phyloP scores from a whole-genome alignment of 2,329 filamentous ascomycete species.

The Didymella keratinophila region DNA sequence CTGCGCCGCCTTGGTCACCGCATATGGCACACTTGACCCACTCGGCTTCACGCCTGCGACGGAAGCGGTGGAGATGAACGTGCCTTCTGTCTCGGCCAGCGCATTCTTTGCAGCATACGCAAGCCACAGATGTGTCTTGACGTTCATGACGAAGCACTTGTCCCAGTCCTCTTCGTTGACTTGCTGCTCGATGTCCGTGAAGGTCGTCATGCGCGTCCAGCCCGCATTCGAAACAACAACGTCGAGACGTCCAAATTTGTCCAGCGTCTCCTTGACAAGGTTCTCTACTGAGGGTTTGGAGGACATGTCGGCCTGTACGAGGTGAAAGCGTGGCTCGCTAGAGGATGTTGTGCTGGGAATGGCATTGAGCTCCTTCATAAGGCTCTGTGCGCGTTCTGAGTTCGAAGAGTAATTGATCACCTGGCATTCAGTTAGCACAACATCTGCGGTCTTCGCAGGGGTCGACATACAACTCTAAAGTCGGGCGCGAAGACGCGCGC shows the following conservation, averaged over 20 bases:
- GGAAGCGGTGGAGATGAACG: constrained; percentile 70
- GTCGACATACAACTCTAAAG: constrained; percentile 53
- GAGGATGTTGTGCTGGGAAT: constrained; percentile 45
- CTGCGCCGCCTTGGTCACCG: constrained; percentile 79
- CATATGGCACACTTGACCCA: constrained; percentile 74
- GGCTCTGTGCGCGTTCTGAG: constrained; percentile 49
- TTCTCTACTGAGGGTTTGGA: constrained; percentile 53
- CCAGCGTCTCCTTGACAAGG: constrained; percentile 55
- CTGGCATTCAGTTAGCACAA: constrained; percentile 32
- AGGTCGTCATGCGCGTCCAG: constrained; percentile 68
- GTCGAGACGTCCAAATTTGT: constrained; percentile 57
- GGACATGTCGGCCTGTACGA: constrained; percentile 57
- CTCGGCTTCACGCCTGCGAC: constrained; percentile 70
- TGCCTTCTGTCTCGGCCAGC: constrained; percentile 66
- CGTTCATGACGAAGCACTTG: constrained; percentile 70
- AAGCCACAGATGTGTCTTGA: constrained; percentile 60
- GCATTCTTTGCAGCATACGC: constrained; percentile 65
- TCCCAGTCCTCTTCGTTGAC: constrained; percentile 70
- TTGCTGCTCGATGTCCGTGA: constrained; percentile 65
- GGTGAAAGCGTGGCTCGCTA: constrained; percentile 50
- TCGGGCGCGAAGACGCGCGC: constrained; percentile 57
- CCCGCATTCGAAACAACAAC: constrained; percentile 62
- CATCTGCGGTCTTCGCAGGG: neutral
- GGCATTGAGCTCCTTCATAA: constrained; percentile 53
- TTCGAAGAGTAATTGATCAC: constrained; percentile 60